phyloP scores from a whole-genome alignment of 169 alveolate species.

The Cyclospora cayetanensis region DNA sequence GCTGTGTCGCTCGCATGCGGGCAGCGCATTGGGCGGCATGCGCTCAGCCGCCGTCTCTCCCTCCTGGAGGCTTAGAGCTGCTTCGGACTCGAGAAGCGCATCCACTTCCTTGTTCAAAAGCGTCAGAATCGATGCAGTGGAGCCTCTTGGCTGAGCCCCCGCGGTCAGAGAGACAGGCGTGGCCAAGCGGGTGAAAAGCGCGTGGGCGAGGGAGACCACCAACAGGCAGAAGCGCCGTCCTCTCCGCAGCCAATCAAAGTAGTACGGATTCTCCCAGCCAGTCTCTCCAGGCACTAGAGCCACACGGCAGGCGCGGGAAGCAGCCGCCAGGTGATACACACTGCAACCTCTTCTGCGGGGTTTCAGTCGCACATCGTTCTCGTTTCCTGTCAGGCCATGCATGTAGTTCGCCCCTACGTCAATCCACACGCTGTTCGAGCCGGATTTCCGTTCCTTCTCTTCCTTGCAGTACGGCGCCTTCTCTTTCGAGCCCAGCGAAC shows the following conservation, averaged over 20 bases:
- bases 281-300: conserved; percentile 59
- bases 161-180: conserved; percentile 53
- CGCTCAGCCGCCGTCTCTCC: neutral
- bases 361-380: conserved; percentile 48
- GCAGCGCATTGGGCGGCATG: neutral
- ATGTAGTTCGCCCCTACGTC: conserved; percentile 57
- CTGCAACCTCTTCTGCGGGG: conserved; percentile 65
- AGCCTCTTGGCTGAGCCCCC: neutral
- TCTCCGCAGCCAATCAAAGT: conserved; percentile 50
- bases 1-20: conserved; percentile 28
- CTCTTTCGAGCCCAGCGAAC: neutral
- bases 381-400: conserved; percentile 64
- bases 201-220: conserved; percentile 58
- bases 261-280: conserved; percentile 62
- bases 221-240: conserved; percentile 56
- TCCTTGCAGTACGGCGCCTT: no score
- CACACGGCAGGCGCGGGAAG: conserved; percentile 61
- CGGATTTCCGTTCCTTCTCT: no score
- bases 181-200: conserved; percentile 56
- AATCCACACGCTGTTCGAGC: conserved; percentile 43
- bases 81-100: conserved; percentile 23
- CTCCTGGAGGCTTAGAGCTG: neutral
- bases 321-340: conserved; percentile 59
- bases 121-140: conserved; percentile 42
- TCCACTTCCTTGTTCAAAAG: conserved; percentile 42